Percentiles rank a stretch among this genome's conserved stretches.
Conservation (phyloP, 257 asterid species). For the Misopates orontium region DNA sequence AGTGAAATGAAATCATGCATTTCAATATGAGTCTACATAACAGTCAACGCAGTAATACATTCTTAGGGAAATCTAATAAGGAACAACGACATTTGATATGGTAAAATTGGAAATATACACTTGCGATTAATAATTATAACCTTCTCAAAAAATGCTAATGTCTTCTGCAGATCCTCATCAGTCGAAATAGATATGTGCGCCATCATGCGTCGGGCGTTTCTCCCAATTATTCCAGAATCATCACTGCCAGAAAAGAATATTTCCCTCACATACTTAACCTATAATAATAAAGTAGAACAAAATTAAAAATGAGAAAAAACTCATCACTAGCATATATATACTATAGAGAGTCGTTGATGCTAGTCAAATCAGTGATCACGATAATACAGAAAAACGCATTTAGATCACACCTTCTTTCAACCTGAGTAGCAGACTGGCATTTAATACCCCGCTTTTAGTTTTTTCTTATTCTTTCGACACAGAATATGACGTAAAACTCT, state of each 20-base stretch:
- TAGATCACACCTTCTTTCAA: too few relatives aligned
- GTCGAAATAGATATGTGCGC: constrained; percentile 63
- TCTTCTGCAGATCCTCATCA: constrained; percentile 90
- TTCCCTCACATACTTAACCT: constrained; percentile 89
- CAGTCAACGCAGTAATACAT: not conserved
- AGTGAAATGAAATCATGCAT: not conserved
- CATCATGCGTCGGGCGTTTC: constrained; percentile 83
- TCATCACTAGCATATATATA: not conserved
- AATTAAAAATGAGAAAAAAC: constrained; percentile 20
- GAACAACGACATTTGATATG: not conserved
- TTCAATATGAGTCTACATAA: not conserved
- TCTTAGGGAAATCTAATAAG: not conserved
- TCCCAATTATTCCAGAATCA: constrained; percentile 52
- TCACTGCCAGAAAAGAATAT: constrained; percentile 70
- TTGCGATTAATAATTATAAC: constrained; percentile 35
- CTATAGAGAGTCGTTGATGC: too few relatives aligned
- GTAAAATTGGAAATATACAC: not conserved
- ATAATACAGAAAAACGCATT: too few relatives aligned
- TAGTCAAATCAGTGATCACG: too few relatives aligned
- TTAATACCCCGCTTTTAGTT: too few relatives aligned
- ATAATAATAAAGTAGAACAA: constrained; percentile 28
- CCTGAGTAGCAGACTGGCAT: too few relatives aligned
- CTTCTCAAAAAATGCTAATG: constrained; percentile 90
- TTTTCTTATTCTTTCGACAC: too few relatives aligned
- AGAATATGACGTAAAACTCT: too few relatives aligned